A percentile compares a stretch with the other conserved stretches of the same genome.
Evolutionary conservation across 345 rosid species (phyloP).

Genomic region (Aquilaria yunnanensis): DNA sequence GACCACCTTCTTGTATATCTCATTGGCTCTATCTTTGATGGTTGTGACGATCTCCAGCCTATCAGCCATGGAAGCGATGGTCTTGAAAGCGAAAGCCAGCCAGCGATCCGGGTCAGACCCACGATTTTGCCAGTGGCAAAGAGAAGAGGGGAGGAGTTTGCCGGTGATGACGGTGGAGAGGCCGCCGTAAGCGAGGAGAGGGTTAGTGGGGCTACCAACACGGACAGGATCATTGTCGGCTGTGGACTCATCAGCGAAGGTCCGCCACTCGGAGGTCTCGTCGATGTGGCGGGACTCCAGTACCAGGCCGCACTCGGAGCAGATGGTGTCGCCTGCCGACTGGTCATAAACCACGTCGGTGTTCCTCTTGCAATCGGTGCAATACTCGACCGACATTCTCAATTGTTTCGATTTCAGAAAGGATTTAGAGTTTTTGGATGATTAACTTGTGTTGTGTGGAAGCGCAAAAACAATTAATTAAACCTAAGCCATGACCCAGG

Average conservation of each 20-base stretch:
- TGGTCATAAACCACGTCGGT: constrained; percentile 39
- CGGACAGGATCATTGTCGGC: constrained; percentile 38
- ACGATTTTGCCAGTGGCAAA: constrained; percentile 35
- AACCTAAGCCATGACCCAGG: too few species aligned
- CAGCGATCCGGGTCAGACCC: constrained; percentile 30
- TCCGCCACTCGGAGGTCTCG: constrained; percentile 46
- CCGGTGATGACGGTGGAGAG: constrained; percentile 38
- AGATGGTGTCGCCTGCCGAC: constrained; percentile 40
- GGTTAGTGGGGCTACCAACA: constrained; percentile 43
- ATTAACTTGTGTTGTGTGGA: too few species aligned
- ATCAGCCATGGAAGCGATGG: constrained; percentile 38
- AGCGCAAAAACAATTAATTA: too few species aligned
- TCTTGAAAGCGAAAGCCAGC: constrained; percentile 33
- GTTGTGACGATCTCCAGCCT: constrained; percentile 46
- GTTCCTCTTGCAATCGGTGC: constrained; percentile 34
- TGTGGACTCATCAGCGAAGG: constrained; percentile 29
- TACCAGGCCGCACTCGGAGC: constrained; percentile 46
- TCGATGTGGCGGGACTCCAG: constrained; percentile 39
- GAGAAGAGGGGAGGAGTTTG: constrained; percentile 13
- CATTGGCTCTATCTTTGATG: constrained; percentile 50
- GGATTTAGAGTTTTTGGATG: too few species aligned
- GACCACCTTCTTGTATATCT: constrained; percentile 52
- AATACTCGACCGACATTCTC: constrained; percentile 34
- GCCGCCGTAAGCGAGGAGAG: constrained; percentile 31
- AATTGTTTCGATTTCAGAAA: too few species aligned